Conservation (phyloP, 768 basidiomycete genomes). For the Termitomyces sp. region DNA sequence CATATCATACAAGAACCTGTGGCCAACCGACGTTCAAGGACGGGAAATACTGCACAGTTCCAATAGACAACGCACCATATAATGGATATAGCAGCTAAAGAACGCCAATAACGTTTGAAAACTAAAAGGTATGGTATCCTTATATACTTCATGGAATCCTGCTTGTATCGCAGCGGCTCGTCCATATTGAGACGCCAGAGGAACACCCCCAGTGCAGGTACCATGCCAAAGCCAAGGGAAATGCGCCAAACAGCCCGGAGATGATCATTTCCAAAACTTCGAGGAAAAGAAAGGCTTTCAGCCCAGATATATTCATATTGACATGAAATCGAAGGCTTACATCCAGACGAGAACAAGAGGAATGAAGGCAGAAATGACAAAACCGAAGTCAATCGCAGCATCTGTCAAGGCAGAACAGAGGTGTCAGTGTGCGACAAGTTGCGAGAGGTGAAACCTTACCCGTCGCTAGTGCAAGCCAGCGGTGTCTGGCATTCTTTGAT, state of each 20-base stretch:
- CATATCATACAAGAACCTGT: background rate
- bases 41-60: no score
- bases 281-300: no score
- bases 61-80: conserved; percentile 53
- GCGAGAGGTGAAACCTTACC: background rate
- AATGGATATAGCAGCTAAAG: conserved; percentile 65
- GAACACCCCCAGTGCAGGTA: conserved; percentile 77
- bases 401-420: no score
- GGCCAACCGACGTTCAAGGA: conserved; percentile 1
- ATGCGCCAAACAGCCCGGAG: conserved; percentile 72
- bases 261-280: conserved; percentile 57
- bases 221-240: conserved; percentile 75
- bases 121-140: conserved; percentile 74
- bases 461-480: background rate
- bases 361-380: no score
- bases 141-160: conserved; percentile 72
- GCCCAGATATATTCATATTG: no score
- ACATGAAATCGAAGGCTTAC: no score
- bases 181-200: conserved; percentile 83
- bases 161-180: conserved; percentile 69
- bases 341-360: no score
- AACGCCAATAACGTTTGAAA: conserved; percentile 73
- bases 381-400: no score
- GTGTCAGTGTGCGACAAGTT: no score
- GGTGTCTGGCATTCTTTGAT: background rate